Evolutionary conservation across 2,329 filamentous ascomycete species (phyloP).

Genomic region (Alternaria arbusti): DNA sequence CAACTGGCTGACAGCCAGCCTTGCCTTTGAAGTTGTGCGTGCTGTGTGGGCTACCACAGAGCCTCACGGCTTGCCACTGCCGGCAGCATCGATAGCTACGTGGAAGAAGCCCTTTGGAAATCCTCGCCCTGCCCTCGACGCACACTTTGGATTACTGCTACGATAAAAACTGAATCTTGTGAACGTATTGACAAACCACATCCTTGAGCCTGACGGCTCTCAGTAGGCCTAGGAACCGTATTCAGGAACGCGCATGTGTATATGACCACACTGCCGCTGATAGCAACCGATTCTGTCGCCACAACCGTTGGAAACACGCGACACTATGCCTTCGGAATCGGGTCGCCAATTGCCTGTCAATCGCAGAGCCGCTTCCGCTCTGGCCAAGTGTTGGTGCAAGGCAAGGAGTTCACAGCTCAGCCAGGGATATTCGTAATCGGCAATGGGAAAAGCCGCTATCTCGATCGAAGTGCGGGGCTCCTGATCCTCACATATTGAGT

Average conservation of each 20-base stretch:
- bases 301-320: no score
- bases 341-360: not conserved
- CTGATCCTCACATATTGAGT: not conserved
- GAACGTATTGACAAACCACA: not conserved
- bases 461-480: not conserved
- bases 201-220: not conserved
- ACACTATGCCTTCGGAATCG: not conserved
- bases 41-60: not conserved
- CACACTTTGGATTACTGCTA: not conserved
- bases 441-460: not conserved
- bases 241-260: not conserved
- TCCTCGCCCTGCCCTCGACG: not conserved
- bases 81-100: not conserved
- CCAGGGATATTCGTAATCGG: not conserved
- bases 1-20: not conserved
- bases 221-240: not conserved
- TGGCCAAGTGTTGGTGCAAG: not conserved
- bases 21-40: not conserved
- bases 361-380: not conserved
- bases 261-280: no score
- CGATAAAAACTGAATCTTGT: no score
- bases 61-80: not conserved
- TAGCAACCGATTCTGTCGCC: not conserved
- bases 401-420: not conserved
- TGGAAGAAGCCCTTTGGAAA: fast-evolving